Conservation (phyloP, 2,329 filamentous ascomycete species). For the Talaromyces sp. region DNA sequence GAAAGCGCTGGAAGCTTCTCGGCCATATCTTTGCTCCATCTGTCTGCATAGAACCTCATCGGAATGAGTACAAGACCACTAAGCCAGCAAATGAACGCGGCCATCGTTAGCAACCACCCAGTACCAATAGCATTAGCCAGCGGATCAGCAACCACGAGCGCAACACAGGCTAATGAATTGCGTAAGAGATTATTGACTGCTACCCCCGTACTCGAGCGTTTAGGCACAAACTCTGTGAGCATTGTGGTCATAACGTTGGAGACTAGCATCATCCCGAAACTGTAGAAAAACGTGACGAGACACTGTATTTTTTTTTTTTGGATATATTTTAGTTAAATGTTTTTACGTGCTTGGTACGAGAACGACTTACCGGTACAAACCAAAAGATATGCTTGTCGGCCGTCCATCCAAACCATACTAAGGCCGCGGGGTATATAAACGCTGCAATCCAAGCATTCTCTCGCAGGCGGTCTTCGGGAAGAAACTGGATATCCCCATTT, state of each 20-base stretch:
- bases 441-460: conserved; percentile 77
- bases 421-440: conserved; percentile 62
- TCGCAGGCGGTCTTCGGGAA: conserved; percentile 75
- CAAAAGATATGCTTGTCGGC: conserved; percentile 59
- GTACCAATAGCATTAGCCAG: conserved; percentile 66
- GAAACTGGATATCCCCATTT: conserved; percentile 61
- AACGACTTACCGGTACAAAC: conserved; percentile 48
- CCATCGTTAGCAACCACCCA: conserved; percentile 69
- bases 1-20: not conserved
- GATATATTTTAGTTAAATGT: not conserved
- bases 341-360: not conserved
- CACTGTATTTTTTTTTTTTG: conserved; percentile 15
- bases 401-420: conserved; percentile 77
- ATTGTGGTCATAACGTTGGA: conserved; percentile 72
- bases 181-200: conserved; percentile 77
- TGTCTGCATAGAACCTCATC: conserved; percentile 1
- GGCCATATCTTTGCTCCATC: conserved; percentile 7
- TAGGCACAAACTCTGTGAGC: conserved; percentile 78
- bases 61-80: conserved; percentile 42
- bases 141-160: conserved; percentile 64
- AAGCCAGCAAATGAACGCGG: conserved; percentile 34
- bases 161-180: conserved; percentile 72
- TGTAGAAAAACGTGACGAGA: conserved; percentile 69
- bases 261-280: conserved; percentile 73
- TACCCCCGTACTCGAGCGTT: conserved; percentile 65